Base-by-base conservation (phyloP, 1,284 basidiomycete species). In the Cutaneotrichosporon dermatis region DNA sequence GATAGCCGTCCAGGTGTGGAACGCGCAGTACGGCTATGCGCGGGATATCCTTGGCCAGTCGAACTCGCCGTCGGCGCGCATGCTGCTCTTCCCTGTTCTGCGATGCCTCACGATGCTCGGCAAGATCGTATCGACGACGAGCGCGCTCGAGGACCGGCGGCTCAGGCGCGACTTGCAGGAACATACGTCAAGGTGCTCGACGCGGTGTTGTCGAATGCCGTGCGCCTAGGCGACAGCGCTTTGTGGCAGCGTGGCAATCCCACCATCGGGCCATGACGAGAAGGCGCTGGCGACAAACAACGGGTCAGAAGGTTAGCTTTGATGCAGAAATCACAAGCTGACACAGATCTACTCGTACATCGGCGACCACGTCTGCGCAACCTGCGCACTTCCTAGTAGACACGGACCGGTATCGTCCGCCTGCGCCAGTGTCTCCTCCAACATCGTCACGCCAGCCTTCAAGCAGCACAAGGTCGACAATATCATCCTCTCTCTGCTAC, bases 151-250 rank as follows among this genome's bases (percentile, higher is more conserved):
- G 61, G 95, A 99, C 75, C 84, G 86, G 15, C 83, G 90, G 16
- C 80, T 93, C 57, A 85, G 89, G n/a, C 89, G 92, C 69, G 95
- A 99, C 62, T 79, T 98, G 13, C 92, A 89, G 83, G 95, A 99
- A 87, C 84, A 0, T 94, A 89, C 69, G 83, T 85, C 44, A 94
- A 90, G 75, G 82, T 98, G 0, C 81, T 93, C 8, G 96, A 99
- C 68, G 81, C 86, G 2, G 88, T 87, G 54, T 83, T 93, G 6
- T 78, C 83, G 3, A 84, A 91, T 59, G 85, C 90, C 4, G 86
- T 88, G 2, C 83, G 87, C 25, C 84, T 87, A 1, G 84, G 85
- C 25, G 93, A 72, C 46, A 61, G 51, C n/a, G 62, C 60, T 1
- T 57, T 64, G 2, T 73, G 68, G 70, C 55, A 61, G 34, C 57